Evolutionary conservation across 2,329 filamentous ascomycete genomes (phyloP).

Genomic region (Septoria linicola): DNA sequence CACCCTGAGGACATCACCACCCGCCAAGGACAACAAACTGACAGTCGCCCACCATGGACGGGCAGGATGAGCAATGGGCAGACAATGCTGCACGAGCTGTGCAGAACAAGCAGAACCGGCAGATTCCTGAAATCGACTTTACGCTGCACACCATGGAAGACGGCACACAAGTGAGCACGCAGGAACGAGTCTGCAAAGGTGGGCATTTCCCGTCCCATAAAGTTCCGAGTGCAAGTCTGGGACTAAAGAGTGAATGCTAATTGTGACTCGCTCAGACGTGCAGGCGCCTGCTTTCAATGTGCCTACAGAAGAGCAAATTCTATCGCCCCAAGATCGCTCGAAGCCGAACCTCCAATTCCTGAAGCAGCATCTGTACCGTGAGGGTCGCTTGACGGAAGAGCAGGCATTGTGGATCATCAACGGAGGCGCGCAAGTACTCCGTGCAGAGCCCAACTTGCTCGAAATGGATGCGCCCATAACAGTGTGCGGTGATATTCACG

Average conservation of each 20-base stretch:
- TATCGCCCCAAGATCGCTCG: constrained; percentile 75
- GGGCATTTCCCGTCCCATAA: too few relatives aligned
- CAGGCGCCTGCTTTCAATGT: constrained; percentile 94
- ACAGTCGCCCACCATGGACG: constrained; percentile 35
- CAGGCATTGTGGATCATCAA: constrained; percentile 95
- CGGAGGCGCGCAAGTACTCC: constrained; percentile 81
- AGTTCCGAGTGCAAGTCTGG: background rate
- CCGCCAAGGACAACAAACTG: background rate
- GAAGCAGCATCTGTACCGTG: constrained; percentile 97
- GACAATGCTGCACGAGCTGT: constrained; percentile 92
- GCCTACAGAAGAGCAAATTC: constrained; percentile 92
- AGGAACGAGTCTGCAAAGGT: constrained; percentile 99
- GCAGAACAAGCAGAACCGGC: constrained; percentile 74
- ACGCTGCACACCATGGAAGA: constrained; percentile 98
- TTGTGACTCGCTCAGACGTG: constrained; percentile 64
- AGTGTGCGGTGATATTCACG: constrained; percentile 96
- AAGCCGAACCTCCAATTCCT: constrained; percentile 94
- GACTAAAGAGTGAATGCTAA: too few relatives aligned
- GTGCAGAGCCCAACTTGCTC: constrained; percentile 87
- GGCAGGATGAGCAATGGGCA: constrained; percentile 52
- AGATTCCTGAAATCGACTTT: constrained; percentile 96
- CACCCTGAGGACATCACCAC: background rate
- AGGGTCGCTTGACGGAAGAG: constrained; percentile 94
- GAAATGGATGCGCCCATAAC: constrained; percentile 99
- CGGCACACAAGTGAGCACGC: constrained; percentile 88